Percentiles rank a stretch among this genome's conserved stretches.
Conservation (phyloP, 1,139 yeast species). For the Geotrichum carabidarum region DNA sequence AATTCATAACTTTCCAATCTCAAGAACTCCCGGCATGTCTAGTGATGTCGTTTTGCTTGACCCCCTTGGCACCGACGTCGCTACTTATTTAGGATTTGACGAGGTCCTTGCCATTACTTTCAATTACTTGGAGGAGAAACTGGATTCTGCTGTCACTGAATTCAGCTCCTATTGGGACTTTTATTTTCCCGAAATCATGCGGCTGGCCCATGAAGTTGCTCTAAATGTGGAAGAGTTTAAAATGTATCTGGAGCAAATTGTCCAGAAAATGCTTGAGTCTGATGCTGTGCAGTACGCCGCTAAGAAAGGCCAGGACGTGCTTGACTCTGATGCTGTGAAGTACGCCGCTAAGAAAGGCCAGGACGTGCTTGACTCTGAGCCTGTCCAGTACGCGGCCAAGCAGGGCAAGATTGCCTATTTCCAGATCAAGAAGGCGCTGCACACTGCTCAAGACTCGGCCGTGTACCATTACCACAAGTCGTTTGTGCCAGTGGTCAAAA, state of each 20-base stretch:
- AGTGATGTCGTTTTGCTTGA: no score
- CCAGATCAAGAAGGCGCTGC: not conserved
- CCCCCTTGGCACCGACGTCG: not conserved
- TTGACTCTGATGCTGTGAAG: no score
- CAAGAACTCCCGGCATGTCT: no score
- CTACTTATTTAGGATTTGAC: not conserved
- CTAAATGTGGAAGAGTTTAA: no score
- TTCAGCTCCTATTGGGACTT: not conserved
- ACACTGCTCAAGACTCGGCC: not conserved
- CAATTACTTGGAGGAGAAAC: not conserved
- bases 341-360: not conserved
- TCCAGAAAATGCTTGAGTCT: no score
- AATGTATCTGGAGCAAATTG: no score
- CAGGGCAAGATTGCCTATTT: not conserved
- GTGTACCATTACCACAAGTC: not conserved
- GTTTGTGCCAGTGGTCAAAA: not conserved
- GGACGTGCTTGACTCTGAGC: not conserved
- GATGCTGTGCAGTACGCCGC: no score
- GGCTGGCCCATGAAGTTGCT: not conserved
- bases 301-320: no score
- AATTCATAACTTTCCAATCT: no score
- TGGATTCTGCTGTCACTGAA: not conserved
- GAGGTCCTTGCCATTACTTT: not conserved
- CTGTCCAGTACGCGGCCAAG: not conserved
- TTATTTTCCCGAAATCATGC: not conserved